Base-by-base conservation (phyloP, 805 yeast genomes). In the Tetrapisispora pingtungensis region DNA sequence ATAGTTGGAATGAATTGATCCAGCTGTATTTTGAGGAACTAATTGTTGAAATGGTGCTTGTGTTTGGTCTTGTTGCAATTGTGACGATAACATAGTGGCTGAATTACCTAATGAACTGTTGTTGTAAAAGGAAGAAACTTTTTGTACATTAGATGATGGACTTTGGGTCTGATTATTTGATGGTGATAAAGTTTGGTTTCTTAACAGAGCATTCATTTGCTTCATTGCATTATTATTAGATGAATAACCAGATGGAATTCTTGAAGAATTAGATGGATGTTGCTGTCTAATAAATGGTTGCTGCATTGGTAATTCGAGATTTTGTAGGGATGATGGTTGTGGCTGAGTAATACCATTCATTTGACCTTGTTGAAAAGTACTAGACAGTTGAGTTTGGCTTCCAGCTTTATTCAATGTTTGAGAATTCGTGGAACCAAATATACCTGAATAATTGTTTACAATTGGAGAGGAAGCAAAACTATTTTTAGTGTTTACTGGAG, bases 211-310 rank as follows among this genome's bases (percentile, higher is more conserved):
- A 41, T 62, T 62, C 24, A 51, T 44, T 26, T 51, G 44, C 35
- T 49, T 58, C 41, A 57, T 41, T 33, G 49, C 52, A n/a, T 49
- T 46, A 44, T 55, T 52, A 30, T 53, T 55, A 3, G 61, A 52
- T n/a, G 56, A 48, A 43, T 60, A 62, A 36, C 66, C 66, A 3
- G 66, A 61, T 15, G 66, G 66, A 32, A 62, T 59, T 47, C 66
- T 53, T 17, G 65, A 58, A 20, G 62, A 56, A 28, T 62, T 62
- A 2, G 64, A 53, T 17, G 54, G 47, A 15, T 61, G 43, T 36
- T 56, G 64, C 41, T 53, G 61, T 49, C 64, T 60, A 33, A 61
- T 42, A 24, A 51, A 52, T 6, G 63, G 50, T 34, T 58, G 62
- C 36, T 58, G 62, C 45, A 56, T 59, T 38, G 51, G 57, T 4